Base-by-base conservation (phyloP, 2,329 filamentous ascomycete species). In the Magnaporthiopsis incrustans region DNA sequence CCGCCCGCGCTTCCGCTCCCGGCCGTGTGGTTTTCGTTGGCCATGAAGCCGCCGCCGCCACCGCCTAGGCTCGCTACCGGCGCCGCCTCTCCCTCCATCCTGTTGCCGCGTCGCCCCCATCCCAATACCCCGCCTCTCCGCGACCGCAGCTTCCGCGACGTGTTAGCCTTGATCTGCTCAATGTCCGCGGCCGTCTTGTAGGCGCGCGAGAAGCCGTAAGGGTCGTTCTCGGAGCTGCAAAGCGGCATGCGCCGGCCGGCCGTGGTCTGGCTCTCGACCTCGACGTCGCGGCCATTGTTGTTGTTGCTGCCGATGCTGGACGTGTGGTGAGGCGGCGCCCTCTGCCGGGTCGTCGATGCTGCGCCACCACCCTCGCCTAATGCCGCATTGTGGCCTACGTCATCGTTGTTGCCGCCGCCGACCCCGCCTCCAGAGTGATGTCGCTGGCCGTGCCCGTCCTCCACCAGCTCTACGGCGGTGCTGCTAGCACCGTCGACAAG, bases 141-240 rank as follows among this genome's bases (percentile, higher is more conserved):
- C 25, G 65, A 30, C 7, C 56, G 33, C 44, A 91, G 87, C 77
- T 93, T 94, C 67, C 88, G 86, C 10, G 89, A 90, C 2, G 87
- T 90, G 73, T 96, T 96, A 65, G 92, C 89, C 67, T 86, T 86
- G 74, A 96, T 94, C 70, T 85, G 81, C 50, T 87, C 84, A 67
- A 97, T 85, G 73, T 97, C 91, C 25, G 82, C 84, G 35, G 86
- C 80, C 26, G 89, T 87, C 78, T 97, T 98, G 74, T 95, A 85
- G 63, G 85, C 87, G 2, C 85, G 84, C 0, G 90, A 86, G 4
- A 98, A 86, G 64, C 88, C 85, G 76, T 92, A 95, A 0, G 94
- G 94, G 70, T 98, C 94, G 71, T 85, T 89, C 68, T 88, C 86
- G 32, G 76, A 75, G 26, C 81, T 85, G 70, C 88, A 85, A 14